Conservation (phyloP, 352 stramenopile genomes). For the Phytophthora boehmeriae region DNA sequence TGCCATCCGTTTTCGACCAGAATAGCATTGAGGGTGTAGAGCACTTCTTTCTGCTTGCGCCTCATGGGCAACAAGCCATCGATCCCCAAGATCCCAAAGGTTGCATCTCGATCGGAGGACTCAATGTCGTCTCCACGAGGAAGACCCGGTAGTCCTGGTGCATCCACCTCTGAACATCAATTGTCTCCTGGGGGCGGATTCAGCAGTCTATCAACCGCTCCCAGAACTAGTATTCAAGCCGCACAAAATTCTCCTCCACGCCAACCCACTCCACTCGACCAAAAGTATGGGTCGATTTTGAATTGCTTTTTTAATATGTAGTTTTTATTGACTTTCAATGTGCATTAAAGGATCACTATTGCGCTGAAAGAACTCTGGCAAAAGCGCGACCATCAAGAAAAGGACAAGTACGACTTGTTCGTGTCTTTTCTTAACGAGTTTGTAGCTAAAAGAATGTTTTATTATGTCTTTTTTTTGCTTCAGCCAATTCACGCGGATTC, state of each 20-base stretch:
- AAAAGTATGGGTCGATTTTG: conserved; percentile 51
- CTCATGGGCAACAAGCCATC: conserved; percentile 75
- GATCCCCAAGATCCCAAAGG: conserved; percentile 49
- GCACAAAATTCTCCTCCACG: conserved; percentile 33
- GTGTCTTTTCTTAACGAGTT: neutral
- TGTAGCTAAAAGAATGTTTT: neutral
- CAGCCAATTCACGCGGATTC: conserved; percentile 81
- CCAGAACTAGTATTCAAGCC: conserved; percentile 55
- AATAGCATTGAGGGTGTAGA: too few relatives aligned
- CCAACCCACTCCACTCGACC: conserved; percentile 54
- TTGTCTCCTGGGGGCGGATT: conserved; percentile 9
- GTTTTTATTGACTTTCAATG: neutral
- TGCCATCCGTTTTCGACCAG: too few relatives aligned
- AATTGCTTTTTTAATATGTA: too few relatives aligned
- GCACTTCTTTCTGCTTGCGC: neutral
- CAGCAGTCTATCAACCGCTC: conserved; percentile 27
- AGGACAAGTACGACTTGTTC: conserved; percentile 45
- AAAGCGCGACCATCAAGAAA: conserved; percentile 50
- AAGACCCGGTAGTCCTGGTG: conserved; percentile 1
- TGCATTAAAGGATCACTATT: conserved; percentile 64
- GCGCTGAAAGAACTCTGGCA: conserved; percentile 77
- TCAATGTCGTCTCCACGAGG: conserved; percentile 12
- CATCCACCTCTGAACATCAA: conserved; percentile 14
- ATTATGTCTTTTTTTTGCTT: neutral
- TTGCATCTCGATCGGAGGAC: conserved; percentile 34